Conservation (phyloP, 1,139 yeast species). For the Suhomyces taliae region DNA sequence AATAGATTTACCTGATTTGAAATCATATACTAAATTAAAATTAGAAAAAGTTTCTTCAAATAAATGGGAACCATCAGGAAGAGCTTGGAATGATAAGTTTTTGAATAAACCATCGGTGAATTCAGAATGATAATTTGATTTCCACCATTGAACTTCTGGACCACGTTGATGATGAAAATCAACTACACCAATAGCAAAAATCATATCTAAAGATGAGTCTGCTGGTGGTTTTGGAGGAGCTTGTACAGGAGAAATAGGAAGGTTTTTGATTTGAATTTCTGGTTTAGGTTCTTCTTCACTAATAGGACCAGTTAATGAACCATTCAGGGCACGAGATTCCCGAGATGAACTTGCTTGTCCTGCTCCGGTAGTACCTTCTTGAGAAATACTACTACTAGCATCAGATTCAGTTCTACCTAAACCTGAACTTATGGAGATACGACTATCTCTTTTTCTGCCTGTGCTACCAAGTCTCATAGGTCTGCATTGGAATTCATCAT, state of each 20-base stretch:
- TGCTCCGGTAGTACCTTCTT: constrained; percentile 2
- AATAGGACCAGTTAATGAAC: constrained; percentile 1
- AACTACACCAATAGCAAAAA: constrained; percentile 85
- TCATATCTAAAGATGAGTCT: constrained; percentile 33
- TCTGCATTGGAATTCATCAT: constrained; percentile 34
- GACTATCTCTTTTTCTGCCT: constrained; percentile 8
- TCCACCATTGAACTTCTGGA: constrained; percentile 94
- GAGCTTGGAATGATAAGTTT: constrained; percentile 88
- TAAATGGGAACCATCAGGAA: constrained; percentile 93
- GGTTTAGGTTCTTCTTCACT: background rate
- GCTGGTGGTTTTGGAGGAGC: background rate
- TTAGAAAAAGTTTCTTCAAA: constrained; percentile 93
- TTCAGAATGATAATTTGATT: constrained; percentile 55
- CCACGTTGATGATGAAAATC: constrained; percentile 95
- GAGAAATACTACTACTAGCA: constrained; percentile 9
- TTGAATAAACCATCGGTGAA: constrained; percentile 63
- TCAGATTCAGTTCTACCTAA: constrained; percentile 9
- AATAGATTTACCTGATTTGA: constrained; percentile 46
- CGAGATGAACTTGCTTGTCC: constrained; percentile 1
- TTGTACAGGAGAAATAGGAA: constrained; percentile 27
- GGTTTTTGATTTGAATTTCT: constrained; percentile 35
- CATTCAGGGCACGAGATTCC: constrained; percentile 5
- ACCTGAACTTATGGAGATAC: constrained; percentile 10
- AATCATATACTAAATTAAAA: constrained; percentile 81
- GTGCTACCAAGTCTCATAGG: constrained; percentile 32